Evolutionary conservation across 805 yeast species (phyloP).

Genomic region (Candida yuanshanica): DNA sequence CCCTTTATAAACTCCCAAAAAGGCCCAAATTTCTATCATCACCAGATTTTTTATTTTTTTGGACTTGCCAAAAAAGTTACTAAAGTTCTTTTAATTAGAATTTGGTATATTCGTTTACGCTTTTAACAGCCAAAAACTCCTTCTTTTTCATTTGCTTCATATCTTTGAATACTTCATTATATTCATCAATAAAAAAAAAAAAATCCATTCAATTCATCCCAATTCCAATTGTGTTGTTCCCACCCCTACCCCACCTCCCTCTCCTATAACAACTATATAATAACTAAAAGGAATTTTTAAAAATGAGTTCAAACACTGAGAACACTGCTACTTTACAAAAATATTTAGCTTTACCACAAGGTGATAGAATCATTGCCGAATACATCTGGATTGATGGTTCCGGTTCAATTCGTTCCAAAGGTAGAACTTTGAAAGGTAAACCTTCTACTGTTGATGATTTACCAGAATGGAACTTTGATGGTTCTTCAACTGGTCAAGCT

Average conservation of each 20-base stretch:
- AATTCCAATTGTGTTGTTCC: too few species aligned
- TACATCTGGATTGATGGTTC: conserved; percentile 97
- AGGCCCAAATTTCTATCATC: neutral
- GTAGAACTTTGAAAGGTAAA: conserved; percentile 72
- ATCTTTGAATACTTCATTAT: neutral
- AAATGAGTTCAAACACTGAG: conserved; percentile 40
- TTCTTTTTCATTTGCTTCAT: neutral
- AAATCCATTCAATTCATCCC: too few species aligned
- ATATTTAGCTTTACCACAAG: conserved; percentile 78
- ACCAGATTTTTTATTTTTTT: neutral
- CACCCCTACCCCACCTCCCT: neutral
- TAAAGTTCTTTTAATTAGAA: neutral
- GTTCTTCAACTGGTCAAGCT: conserved; percentile 97
- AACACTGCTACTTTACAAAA: conserved; percentile 80
- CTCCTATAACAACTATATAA: neutral
- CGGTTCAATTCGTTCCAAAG: conserved; percentile 89
- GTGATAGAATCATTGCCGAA: conserved; percentile 86
- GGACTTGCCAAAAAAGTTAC: neutral
- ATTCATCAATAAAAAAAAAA: neutral
- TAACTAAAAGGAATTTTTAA: neutral
- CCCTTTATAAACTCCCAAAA: neutral
- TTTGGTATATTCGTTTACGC: conserved; percentile 1
- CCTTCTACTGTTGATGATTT: conserved; percentile 75
- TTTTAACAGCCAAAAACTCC: conserved; percentile 4
- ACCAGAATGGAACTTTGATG: conserved; percentile 99